Conservation (phyloP, 768 basidiomycete species). For the Sporobolomyces phaffii region DNA sequence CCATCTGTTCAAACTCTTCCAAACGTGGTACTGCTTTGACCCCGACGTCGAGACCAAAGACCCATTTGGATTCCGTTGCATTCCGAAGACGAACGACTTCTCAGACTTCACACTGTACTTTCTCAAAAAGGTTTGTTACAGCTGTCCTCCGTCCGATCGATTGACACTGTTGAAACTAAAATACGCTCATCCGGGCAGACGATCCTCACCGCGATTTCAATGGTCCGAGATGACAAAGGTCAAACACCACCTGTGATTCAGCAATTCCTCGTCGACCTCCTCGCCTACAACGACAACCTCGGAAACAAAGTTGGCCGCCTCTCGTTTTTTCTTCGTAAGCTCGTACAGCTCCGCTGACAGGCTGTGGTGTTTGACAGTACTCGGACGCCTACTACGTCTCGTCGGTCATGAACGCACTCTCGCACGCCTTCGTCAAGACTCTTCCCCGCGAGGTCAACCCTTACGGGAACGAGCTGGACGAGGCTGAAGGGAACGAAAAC, state of each 20-base stretch:
- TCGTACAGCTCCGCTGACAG: not conserved
- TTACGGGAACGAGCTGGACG: constrained; percentile 49
- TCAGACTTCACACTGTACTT: constrained; percentile 86
- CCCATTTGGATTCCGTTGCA: constrained; percentile 75
- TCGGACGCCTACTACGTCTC: constrained; percentile 88
- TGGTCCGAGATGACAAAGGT: constrained; percentile 77
- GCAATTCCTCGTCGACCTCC: constrained; percentile 79
- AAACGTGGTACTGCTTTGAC: constrained; percentile 68
- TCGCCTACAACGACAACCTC: constrained; percentile 94
- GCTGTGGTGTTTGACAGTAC: constrained; percentile 54
- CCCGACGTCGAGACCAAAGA: constrained; percentile 63
- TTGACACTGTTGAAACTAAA: rapidly evolving
- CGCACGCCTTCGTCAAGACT: constrained; percentile 61
- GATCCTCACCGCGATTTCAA: constrained; percentile 72
- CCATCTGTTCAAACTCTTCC: constrained; percentile 89
- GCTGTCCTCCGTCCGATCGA: not conserved
- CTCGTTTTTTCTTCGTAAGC: not conserved
- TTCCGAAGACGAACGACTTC: constrained; percentile 94
- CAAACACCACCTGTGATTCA: constrained; percentile 79
- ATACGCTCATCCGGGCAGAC: no score
- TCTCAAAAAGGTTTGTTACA: constrained; percentile 71
- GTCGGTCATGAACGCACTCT: constrained; percentile 72
- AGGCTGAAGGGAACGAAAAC: constrained; percentile 51
- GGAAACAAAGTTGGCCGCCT: constrained; percentile 64
- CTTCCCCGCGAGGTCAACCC: constrained; percentile 54